Evolutionary conservation across 495 filamentous ascomycete species (phyloP).

Genomic region (Pseudevernia furfuracea): DNA sequence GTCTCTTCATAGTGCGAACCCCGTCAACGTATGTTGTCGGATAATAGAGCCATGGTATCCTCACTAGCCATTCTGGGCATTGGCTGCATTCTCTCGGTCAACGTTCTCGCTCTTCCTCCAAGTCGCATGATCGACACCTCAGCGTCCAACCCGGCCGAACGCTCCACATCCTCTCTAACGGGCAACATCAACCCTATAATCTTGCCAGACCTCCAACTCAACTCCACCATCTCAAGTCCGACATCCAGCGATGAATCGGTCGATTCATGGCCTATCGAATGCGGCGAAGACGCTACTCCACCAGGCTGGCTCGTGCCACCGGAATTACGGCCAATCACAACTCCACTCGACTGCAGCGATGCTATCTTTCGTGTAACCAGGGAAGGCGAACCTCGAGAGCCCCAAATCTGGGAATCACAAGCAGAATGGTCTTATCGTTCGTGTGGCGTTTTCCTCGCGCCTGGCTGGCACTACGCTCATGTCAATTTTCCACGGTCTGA

Average conservation of each 20-base stretch:
- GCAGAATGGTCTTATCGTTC: neutral
- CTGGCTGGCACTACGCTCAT: neutral
- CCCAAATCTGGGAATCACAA: neutral
- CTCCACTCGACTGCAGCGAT: neutral
- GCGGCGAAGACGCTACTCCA: neutral
- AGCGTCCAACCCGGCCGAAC: neutral
- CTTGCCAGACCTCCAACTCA: neutral
- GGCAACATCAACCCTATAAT: neutral
- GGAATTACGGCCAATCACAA: neutral
- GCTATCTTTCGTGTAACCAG: neutral
- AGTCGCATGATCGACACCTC: neutral
- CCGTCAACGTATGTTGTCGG: neutral
- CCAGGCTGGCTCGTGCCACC: neutral
- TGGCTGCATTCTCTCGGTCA: neutral
- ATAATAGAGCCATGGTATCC: neutral
- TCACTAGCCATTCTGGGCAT: neutral
- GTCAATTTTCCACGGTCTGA: neutral
- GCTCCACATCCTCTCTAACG: neutral
- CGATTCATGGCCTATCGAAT: neutral
- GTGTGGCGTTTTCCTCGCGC: neutral
- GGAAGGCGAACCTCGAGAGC: neutral
- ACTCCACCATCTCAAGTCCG: neutral
- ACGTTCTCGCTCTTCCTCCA: neutral
- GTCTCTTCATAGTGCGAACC: neutral
- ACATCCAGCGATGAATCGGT: neutral